Base-by-base conservation (phyloP, 2,329 filamentous ascomycete genomes). In the Mycosphaerella sp. region DNA sequence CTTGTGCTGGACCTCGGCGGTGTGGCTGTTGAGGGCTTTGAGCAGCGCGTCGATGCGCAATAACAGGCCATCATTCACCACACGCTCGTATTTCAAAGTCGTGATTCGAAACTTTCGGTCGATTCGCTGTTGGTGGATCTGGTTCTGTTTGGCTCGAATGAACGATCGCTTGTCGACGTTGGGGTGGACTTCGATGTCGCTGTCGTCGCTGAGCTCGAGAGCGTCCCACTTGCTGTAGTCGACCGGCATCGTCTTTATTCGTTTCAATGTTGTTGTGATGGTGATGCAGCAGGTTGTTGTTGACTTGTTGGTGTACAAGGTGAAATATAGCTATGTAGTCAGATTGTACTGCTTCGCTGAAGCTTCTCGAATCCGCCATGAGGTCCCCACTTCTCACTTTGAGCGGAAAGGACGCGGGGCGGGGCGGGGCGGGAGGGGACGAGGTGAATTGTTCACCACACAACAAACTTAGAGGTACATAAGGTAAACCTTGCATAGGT, bases 141-240 rank as follows among this genome's bases (percentile, higher is more conserved):
- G 91, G 65, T 85, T 86, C 76, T 97, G 93, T 75, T 98, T 98
- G 61, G 93, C 95, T 62, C 92, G 89, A 71, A 98, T 98, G 73
- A 98, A 98, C 57, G 92, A 97, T 48, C 86, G 83, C 73, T 98
- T 98, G 76, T 98, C 93, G 70, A 98, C 93, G 70, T 98, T 98
- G 57, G 93, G 93, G 73, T 98, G 93, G 48, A 97, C 93, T 75
- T 98, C 93, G 66, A 98, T 85, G 68, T 98, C 93, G 48, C 90
- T 96, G 74, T 98, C 93, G 73, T 98, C 93, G 67, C 89, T 95
- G 69, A 98, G 84, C 83, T 98, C 93, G 68, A 98, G 82, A 56
- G 87, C 85, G 70, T 97, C 87, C 83, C 84, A 87, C 76, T 86
- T 87, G 73, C 82, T 86, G 70, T 86, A 87, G 66, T 86, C 80